Evolutionary conservation across 495 filamentous ascomycete genomes (phyloP).

Genomic region (Aspergillus kassunensis): DNA sequence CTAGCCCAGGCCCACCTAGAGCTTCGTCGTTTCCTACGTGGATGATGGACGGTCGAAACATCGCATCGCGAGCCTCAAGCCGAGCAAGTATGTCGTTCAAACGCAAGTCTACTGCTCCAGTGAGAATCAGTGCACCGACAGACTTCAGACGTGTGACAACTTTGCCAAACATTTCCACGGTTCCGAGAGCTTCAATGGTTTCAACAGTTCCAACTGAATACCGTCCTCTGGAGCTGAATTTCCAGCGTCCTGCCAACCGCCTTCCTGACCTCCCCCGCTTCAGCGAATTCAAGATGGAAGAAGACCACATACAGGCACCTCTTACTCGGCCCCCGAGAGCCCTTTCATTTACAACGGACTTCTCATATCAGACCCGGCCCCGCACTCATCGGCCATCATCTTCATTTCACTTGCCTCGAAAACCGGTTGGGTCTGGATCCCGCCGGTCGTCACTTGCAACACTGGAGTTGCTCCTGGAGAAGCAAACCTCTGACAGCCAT

Average conservation of each 20-base stretch:
- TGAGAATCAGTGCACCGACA: conserved; percentile 50
- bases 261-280: conserved; percentile 57
- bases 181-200: conserved; percentile 19
- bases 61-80: conserved; percentile 47
- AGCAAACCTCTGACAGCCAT: conserved; percentile 19
- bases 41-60: conserved; percentile 37
- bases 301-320: conserved; percentile 15
- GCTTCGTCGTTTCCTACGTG: conserved; percentile 36
- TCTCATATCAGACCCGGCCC: conserved; percentile 17
- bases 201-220: conserved; percentile 13
- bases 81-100: conserved; percentile 49
- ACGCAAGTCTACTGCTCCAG: conserved; percentile 36
- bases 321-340: conserved; percentile 27
- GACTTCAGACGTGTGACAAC: conserved; percentile 50
- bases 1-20: conserved; percentile 29
- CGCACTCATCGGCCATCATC: conserved; percentile 28
- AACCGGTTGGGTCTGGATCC: conserved; percentile 38
- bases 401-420: conserved; percentile 34
- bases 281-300: conserved; percentile 28
- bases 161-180: conserved; percentile 25
- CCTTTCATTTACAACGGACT: conserved; percentile 20
- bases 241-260: conserved; percentile 61
- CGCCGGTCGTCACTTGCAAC: conserved; percentile 30
- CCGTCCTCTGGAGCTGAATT: conserved; percentile 64
- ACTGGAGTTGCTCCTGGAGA: conserved; percentile 25